Evolutionary conservation across 164 flowering plant genomes (phyloP).

Genomic region (Nelumbo lutea): DNA sequence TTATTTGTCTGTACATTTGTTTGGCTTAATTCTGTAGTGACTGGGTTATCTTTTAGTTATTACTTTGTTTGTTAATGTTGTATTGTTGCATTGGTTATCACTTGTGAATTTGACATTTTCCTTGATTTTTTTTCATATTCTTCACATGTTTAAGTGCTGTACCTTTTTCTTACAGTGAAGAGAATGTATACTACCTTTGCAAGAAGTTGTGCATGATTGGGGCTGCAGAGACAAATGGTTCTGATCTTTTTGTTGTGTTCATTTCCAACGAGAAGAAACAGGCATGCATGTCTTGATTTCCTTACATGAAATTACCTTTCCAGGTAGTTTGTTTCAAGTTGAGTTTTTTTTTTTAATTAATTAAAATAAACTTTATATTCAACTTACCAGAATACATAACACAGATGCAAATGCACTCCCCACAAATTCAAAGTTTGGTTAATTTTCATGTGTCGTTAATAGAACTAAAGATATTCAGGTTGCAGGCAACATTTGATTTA

Average conservation of each 20-base stretch:
- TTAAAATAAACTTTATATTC: background rate
- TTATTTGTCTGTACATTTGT: background rate
- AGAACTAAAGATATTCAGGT: no score
- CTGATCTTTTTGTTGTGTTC: slow-evolving; percentile 77
- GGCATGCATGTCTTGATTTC: slow-evolving; percentile 35
- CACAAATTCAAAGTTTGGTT: no score
- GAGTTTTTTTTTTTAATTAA: background rate
- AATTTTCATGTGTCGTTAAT: no score
- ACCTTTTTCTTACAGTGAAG: slow-evolving; percentile 50
- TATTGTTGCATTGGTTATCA: no score
- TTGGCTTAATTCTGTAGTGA: background rate
- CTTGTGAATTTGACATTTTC: background rate
- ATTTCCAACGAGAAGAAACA: slow-evolving; percentile 84
- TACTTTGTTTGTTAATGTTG: no score
- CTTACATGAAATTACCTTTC: background rate
- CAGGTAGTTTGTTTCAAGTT: background rate
- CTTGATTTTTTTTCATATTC: background rate
- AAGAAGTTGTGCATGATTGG: slow-evolving; percentile 53
- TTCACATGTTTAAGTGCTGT: background rate
- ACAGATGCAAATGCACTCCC: no score
- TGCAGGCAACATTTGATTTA: no score
- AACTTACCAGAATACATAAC: no score
- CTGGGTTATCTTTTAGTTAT: no score
- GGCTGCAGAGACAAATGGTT: slow-evolving; percentile 46
- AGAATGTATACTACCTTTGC: slow-evolving; percentile 82